Percentiles rank a stretch among this genome's conserved stretches.
These are phyloP conservation scores for Penicillium pulvis DNA, from an alignment of 495 filamentous ascomycete species.

Conservation along the genomic window DNA sequence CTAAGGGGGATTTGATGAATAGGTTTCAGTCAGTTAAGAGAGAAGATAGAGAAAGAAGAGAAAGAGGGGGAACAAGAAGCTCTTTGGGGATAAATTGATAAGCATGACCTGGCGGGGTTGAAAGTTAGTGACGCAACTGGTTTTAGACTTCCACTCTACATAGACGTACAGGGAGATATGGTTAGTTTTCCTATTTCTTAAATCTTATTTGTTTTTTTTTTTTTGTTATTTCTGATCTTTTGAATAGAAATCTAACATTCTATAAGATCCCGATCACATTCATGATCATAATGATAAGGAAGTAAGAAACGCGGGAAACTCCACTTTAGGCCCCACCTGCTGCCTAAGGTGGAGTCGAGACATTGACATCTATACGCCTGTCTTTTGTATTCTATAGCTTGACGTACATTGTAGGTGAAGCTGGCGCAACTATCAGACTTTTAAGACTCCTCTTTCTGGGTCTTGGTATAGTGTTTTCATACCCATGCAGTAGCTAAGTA, in stretches of 20 bases:
- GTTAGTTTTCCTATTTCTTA: no score
- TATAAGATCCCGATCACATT: not conserved
- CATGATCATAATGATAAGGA: not conserved
- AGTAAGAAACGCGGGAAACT: constrained; percentile 2
- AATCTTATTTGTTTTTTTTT: no score
- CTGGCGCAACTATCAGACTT: no score
- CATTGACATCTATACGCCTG: no score
- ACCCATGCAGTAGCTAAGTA: no score
- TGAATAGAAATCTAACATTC: no score
- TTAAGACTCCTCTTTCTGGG: no score
- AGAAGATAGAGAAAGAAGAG: not conserved
- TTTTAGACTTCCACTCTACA: not conserved
- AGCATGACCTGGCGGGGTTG: not conserved
- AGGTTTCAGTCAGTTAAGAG: not conserved
- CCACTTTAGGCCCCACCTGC: constrained; percentile 3
- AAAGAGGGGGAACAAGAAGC: constrained; percentile 5
- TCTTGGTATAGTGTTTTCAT: no score
- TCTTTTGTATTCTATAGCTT: no score
- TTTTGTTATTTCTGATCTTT: no score
- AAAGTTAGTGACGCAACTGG: not conserved
- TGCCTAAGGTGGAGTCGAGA: not conserved
- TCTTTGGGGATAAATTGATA: not conserved
- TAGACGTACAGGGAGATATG: no score
- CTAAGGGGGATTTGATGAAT: not conserved
- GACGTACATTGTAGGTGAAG: no score